Percentiles rank a stretch among this genome's conserved stretches.
These are phyloP conservation scores for Boletellus deceptivus DNA, from an alignment of 1,284 basidiomycete species.

Conservation along the genomic window DNA sequence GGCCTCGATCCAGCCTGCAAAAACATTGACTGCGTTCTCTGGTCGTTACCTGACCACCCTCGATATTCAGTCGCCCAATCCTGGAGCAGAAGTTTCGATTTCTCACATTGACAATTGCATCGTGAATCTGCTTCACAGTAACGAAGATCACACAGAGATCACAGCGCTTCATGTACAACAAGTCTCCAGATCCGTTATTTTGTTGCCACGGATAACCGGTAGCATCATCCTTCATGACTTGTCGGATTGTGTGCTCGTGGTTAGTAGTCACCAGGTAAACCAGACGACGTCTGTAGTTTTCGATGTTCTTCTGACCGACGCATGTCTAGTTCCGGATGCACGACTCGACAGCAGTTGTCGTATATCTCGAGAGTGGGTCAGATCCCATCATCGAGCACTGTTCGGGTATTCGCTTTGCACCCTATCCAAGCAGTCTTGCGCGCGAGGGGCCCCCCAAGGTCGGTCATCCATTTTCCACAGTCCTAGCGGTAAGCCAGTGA, in stretches of 20 bases:
- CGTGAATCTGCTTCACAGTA: slow-evolving; percentile 53
- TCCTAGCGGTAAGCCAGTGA: not conserved
- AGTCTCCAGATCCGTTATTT: slow-evolving; percentile 54
- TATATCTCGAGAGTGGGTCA: slow-evolving; percentile 63
- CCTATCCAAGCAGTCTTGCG: slow-evolving; percentile 47
- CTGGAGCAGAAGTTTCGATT: slow-evolving; percentile 50
- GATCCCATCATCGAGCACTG: slow-evolving; percentile 79
- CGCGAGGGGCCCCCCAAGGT: slow-evolving; percentile 16
- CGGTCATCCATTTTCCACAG: slow-evolving; percentile 4
- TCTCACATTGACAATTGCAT: slow-evolving; percentile 62
- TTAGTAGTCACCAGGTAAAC: slow-evolving; percentile 76
- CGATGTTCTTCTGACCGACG: not conserved
- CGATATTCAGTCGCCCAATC: slow-evolving; percentile 31
- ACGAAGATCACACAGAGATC: slow-evolving; percentile 13
- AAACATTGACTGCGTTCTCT: slow-evolving; percentile 42
- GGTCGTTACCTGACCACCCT: slow-evolving; percentile 40
- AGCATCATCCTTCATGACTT: slow-evolving; percentile 70
- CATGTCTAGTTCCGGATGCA: slow-evolving; percentile 75
- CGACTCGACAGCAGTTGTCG: slow-evolving; percentile 53
- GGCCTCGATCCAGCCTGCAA: slow-evolving; percentile 29
- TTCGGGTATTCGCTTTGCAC: slow-evolving; percentile 52
- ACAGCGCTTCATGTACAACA: slow-evolving; percentile 58
- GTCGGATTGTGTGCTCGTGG: slow-evolving; percentile 55
- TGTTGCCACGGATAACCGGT: slow-evolving; percentile 63
- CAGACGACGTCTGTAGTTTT: not conserved